Evolutionary conservation across 1,139 yeast genomes (phyloP).

Genomic region (Yamadazyma membranifaciens): DNA sequence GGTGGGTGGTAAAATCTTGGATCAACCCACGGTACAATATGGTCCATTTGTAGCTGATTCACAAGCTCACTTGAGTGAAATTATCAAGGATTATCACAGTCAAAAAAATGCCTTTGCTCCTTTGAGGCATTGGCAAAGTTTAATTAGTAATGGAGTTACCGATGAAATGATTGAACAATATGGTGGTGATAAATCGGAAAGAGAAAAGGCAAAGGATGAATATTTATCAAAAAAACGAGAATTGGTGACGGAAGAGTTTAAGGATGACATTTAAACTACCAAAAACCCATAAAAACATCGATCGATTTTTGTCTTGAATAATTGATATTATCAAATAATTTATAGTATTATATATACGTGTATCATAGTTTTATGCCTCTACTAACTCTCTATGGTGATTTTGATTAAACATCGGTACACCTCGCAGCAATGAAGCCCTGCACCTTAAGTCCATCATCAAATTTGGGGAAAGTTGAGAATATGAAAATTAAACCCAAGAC

Average conservation of each 20-base stretch:
- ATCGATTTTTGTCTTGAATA: no score
- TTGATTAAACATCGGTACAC: no score
- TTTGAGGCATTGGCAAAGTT: slow-evolving; percentile 64
- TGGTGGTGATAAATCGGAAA: slow-evolving; percentile 31
- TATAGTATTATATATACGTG: no score
- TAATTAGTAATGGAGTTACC: slow-evolving; percentile 62
- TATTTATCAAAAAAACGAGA: slow-evolving; percentile 21
- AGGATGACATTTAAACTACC: slow-evolving; percentile 18
- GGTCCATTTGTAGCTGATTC: slow-evolving; percentile 87
- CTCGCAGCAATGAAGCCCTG: no score
- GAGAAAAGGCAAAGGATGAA: slow-evolving; percentile 29
- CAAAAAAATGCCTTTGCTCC: slow-evolving; percentile 75
- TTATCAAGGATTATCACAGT: slow-evolving; percentile 66
- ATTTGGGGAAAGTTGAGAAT: background rate
- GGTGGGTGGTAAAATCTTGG: slow-evolving; percentile 73
- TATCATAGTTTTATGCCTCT: no score
- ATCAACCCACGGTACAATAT: slow-evolving; percentile 80
- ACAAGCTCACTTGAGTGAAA: slow-evolving; percentile 60
- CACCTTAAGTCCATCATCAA: background rate
- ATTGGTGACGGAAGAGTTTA: slow-evolving; percentile 10
- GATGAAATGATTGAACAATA: slow-evolving; percentile 43
- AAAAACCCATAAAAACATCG: no score
- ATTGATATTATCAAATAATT: no score
- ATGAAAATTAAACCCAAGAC: background rate
- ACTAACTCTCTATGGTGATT: no score